Evolutionary conservation across 164 flowering plant species (phyloP), one percentile per base, ranked within the genome.

Genomic region (Echeveria elegans): DNA sequence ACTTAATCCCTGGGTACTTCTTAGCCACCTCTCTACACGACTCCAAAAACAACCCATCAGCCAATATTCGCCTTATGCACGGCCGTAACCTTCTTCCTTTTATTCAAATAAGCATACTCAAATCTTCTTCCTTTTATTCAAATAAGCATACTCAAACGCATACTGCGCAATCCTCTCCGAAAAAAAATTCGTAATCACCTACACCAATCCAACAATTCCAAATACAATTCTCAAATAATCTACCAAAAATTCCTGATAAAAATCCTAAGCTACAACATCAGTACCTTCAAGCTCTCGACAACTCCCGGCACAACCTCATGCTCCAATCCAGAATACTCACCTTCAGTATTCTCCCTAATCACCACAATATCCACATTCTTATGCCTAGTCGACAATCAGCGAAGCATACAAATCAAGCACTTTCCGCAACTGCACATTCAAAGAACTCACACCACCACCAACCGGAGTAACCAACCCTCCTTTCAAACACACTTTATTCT

Each of bases 361-460:
- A 53, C 59, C 59, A 53, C 31, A 53, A 53, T 53, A 53, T 53
- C 59, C 14, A 53, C 59, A 53, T 53, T 53, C 5, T 53, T 29
- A 21, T 53, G 59, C 11, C 59, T 24, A 24, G 59, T 53, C 7
- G 59, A 29, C 29, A 24, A 26, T 23, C 59, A 53, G 59, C 59
- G 59, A 53, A 9, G 59, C 59, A 12, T 53, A 53, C 59, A 53
- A 24, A 53, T 53, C 59, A 53, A 53, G 59, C 59, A 53, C 59
- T 53, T 53, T 53, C 18, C 59, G 59, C 28, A 53, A 24, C 59
- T 24, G 59, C 30, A 53, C 59, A 53, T 53, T 53, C 59, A 53
- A 53, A 2, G 59, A 53, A 9, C 59, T 24, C 59, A 53, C 59
- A 21, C 59, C 59, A 15, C 59, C 59, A 24, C 59, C 59, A 1